Conservation (phyloP, 1,139 yeast genomes). For the Hansenula sp. region DNA sequence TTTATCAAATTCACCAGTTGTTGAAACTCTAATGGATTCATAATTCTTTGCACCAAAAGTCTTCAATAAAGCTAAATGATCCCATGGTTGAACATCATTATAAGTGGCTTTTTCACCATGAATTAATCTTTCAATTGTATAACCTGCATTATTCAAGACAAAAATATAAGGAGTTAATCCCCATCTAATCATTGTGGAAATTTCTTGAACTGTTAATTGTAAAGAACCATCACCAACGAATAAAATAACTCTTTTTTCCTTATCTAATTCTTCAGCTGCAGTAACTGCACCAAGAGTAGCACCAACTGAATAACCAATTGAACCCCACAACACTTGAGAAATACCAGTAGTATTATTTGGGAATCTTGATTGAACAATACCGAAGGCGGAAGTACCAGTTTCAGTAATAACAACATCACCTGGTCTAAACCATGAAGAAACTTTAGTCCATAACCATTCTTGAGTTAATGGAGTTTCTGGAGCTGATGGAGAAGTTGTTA, state of each 20-base stretch:
- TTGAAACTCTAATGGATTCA: slow-evolving; percentile 51
- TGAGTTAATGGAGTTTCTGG: slow-evolving; percentile 48
- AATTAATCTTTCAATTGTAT: slow-evolving; percentile 84
- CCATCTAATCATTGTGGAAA: slow-evolving; percentile 81
- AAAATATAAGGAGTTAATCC: slow-evolving; percentile 75
- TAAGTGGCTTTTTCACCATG: slow-evolving; percentile 76
- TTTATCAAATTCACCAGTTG: slow-evolving; percentile 62
- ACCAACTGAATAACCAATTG: slow-evolving; percentile 86
- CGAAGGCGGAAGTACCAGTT: slow-evolving; percentile 89
- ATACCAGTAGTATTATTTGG: slow-evolving; percentile 72
- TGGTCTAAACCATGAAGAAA: slow-evolving; percentile 68
- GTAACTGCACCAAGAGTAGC: slow-evolving; percentile 81
- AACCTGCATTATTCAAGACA: slow-evolving; percentile 81
- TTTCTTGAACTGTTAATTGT: slow-evolving; percentile 84
- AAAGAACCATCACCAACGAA: slow-evolving; percentile 91
- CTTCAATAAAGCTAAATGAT: slow-evolving; percentile 63
- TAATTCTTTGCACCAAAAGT: slow-evolving; percentile 64
- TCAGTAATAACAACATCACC: slow-evolving; percentile 82
- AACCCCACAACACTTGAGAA: slow-evolving; percentile 88
- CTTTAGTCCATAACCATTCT: slow-evolving; percentile 78
- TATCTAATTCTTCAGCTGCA: slow-evolving; percentile 75
- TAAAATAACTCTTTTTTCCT: slow-evolving; percentile 66
- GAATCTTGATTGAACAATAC: slow-evolving; percentile 75
- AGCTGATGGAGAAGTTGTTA: slow-evolving; percentile 29
- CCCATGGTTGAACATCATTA: slow-evolving; percentile 83